Evolutionary conservation across 176 grass and related monocot species (phyloP).

Genomic region (Avena eriantha): DNA sequence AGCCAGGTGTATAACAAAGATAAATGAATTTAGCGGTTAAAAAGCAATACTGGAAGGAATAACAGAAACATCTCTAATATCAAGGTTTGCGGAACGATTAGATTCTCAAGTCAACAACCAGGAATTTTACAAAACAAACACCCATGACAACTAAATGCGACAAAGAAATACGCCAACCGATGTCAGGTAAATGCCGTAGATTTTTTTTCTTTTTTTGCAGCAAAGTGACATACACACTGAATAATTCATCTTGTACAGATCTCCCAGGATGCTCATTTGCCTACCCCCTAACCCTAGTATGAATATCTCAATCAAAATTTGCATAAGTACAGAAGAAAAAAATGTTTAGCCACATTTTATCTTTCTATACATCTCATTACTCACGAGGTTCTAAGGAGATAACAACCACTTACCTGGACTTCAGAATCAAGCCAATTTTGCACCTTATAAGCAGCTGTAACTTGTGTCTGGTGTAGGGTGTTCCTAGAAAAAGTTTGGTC

Average conservation of each 20-base stretch:
- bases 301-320: slow-evolving; percentile 7
- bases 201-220: neutral
- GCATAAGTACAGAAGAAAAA: neutral
- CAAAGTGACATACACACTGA: slow-evolving; percentile 17
- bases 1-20: slow-evolving; percentile 26
- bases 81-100: neutral
- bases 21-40: slow-evolving; percentile 18
- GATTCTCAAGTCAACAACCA: neutral
- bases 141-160: neutral
- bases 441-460: slow-evolving; percentile 16
- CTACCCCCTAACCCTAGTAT: neutral
- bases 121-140: neutral
- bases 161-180: neutral
- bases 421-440: slow-evolving; percentile 48
- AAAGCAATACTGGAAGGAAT: slow-evolving; percentile 21
- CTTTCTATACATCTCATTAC: slow-evolving; percentile 19
- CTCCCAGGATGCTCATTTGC: neutral
- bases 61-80: neutral
- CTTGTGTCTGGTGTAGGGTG: slow-evolving; percentile 11
- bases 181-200: neutral
- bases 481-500: neutral
- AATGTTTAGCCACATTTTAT: slow-evolving; percentile 9
- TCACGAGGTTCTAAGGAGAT: neutral
- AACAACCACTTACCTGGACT: slow-evolving; percentile 43
- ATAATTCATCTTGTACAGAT: neutral